Base-by-base conservation (phyloP, 306 rosid species). In the Cercis canadensis region DNA sequence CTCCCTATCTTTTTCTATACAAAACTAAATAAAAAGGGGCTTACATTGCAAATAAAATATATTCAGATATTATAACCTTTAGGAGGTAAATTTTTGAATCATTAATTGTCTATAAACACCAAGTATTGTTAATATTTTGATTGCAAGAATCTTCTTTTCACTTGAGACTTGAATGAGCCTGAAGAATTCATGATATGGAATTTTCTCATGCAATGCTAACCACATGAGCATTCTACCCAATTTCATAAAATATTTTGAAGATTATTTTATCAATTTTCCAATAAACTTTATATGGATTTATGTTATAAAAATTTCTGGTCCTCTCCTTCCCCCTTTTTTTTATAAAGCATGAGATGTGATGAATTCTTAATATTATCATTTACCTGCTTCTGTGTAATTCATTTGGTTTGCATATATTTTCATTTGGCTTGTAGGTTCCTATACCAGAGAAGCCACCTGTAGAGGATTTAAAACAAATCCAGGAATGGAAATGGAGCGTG, bases 401-500 rank as follows among this genome's bases (percentile, higher is more conserved):
- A 67, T 21, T 52, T 67, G 15, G 31, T 31, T 40, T 72, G 47
- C 11, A n/a, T 52, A 37, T 44, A 67, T 66, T 60, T 65, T 57
- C 59, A 41, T 50, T 80, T 78, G 79, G 61, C 66, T 55, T 76
- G 65, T 65, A 92, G 97, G 92, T 92, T 74, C 87, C 84, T 58
- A 62, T 88, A 73, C 97, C 96, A n/a, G 92, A 87, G 69, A 88
- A 87, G 79, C 88, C 91, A 5, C 74, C 39, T 19, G 65, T 74
- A 4, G 90, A 82, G 71, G 96, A 87, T 79, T 71, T 81, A 61
- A 67, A 76, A 82, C 87, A 81, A 78, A 83, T 85, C 75, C 96
- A 88, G 78, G 90, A 88, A 62, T 92, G 97, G 97, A 92, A 68
- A 83, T 87, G 84, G 91, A 80, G 70, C 50, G 65, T 69, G 46